Evolutionary conservation across 2,329 filamentous ascomycete genomes (phyloP).

Genomic region (Rachicladosporium sp.): DNA sequence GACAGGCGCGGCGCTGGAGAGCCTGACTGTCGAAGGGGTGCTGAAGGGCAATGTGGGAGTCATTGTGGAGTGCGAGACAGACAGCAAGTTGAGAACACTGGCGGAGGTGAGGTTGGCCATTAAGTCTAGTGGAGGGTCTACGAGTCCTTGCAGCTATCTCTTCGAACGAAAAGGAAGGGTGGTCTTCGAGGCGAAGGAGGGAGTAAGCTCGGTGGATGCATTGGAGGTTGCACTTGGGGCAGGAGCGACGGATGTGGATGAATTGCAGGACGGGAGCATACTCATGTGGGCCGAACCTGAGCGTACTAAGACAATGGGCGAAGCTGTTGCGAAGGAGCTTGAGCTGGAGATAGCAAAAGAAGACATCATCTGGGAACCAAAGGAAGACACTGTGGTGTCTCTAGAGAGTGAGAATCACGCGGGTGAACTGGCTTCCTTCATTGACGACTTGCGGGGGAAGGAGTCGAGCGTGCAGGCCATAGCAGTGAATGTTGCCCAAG

Average conservation of each 20-base stretch:
- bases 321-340: slow-evolving; percentile 50
- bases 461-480: slow-evolving; percentile 60
- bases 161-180: slow-evolving; percentile 73
- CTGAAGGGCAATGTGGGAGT: slow-evolving; percentile 61
- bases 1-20: slow-evolving; percentile 64
- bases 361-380: slow-evolving; percentile 77
- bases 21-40: slow-evolving; percentile 66
- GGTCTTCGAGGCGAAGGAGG: slow-evolving; percentile 51
- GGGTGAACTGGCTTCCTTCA: slow-evolving; percentile 46
- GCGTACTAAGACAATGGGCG: slow-evolving; percentile 50
- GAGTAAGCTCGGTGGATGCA: slow-evolving; percentile 52
- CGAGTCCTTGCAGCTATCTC: slow-evolving; percentile 67
- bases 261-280: slow-evolving; percentile 56
- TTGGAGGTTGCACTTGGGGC: slow-evolving; percentile 75
- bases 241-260: slow-evolving; percentile 62
- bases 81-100: slow-evolving; percentile 61
- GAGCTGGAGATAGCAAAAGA: slow-evolving; percentile 57
- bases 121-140: slow-evolving; percentile 57
- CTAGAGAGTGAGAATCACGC: slow-evolving; percentile 47
- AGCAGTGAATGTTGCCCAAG: slow-evolving; percentile 53
- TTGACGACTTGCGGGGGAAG: slow-evolving; percentile 51
- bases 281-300: slow-evolving; percentile 59
- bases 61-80: slow-evolving; percentile 76
- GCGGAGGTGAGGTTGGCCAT: slow-evolving; percentile 60
- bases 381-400: slow-evolving; percentile 61